phyloP scores from a whole-genome alignment of 495 filamentous ascomycete species.

The Neurospora hispaniola region DNA sequence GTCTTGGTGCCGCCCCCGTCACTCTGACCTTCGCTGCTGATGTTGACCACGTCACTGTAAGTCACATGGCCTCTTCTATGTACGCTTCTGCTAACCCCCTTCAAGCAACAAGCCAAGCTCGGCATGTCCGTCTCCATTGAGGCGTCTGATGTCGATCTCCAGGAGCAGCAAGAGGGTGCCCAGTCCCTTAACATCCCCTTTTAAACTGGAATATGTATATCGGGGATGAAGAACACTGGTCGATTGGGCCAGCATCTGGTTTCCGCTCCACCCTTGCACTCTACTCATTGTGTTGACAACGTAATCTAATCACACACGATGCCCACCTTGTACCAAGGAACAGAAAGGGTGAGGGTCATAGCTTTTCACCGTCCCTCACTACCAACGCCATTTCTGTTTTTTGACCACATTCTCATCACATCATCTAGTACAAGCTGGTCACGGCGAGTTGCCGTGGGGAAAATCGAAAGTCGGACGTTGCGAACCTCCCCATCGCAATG shows the following conservation, averaged over 20 bases:
- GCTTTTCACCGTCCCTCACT: background rate
- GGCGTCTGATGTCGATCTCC: constrained; percentile 75
- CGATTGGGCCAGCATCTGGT: background rate
- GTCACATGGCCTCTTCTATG: constrained; percentile 16
- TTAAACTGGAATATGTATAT: constrained; percentile 23
- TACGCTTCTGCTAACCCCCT: constrained; percentile 11
- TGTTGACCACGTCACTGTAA: constrained; percentile 92
- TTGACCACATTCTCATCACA: background rate
- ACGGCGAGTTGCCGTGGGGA: background rate
- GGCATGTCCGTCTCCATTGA: constrained; percentile 93
- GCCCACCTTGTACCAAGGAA: constrained; percentile 1
- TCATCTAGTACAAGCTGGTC: background rate
- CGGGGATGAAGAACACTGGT: background rate
- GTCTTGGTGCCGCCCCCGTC: constrained; percentile 71
- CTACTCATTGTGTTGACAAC: constrained; percentile 9
- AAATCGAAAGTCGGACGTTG: background rate
- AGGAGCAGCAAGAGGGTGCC: constrained; percentile 72
- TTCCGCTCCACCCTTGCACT: constrained; percentile 9
- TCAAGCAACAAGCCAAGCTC: constrained; percentile 86
- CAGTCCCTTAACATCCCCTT: constrained; percentile 46
- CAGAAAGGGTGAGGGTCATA: background rate
- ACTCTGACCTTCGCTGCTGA: constrained; percentile 91
- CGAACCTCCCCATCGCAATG: background rate
- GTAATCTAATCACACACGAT: constrained; percentile 17
- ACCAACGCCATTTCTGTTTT: constrained; percentile 1